phyloP scores from a whole-genome alignment of 108 stramenopile species.

The Stephanodiscus triporus region DNA sequence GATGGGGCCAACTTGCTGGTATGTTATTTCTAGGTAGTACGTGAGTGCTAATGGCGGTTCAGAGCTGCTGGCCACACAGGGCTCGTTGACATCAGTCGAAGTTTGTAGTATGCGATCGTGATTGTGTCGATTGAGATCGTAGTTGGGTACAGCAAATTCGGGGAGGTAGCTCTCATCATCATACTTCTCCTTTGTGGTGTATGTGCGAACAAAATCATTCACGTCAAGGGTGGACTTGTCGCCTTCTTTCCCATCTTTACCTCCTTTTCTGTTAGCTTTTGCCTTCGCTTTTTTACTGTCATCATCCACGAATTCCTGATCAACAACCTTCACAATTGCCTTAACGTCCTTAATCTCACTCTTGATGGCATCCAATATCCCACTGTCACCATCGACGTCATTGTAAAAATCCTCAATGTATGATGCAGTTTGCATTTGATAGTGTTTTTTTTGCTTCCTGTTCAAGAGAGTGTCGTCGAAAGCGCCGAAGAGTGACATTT shows the following conservation, averaged over 20 bases:
- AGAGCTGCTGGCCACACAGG: constrained; percentile 29
- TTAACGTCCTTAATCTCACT: background rate
- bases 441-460: background rate
- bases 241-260: background rate
- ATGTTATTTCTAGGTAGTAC: constrained; percentile 29
- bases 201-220: background rate
- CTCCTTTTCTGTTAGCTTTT: background rate
- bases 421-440: constrained; percentile 17
- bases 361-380: constrained; percentile 11
- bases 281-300: background rate
- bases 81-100: constrained; percentile 15
- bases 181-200: background rate
- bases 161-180: constrained; percentile 2
- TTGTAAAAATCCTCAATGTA: constrained; percentile 43
- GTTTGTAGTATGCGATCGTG: background rate
- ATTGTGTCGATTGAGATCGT: background rate
- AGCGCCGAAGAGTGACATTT: constrained; percentile 23
- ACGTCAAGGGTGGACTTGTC: background rate
- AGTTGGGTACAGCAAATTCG: constrained; percentile 1
- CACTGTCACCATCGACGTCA: constrained; percentile 3
- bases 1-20: constrained; percentile 16
- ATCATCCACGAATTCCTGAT: background rate
- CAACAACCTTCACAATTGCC: background rate
- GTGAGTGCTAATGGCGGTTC: constrained; percentile 26
- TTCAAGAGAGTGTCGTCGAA: constrained; percentile 5